phyloP scores from a whole-genome alignment of 2,329 filamentous ascomycete species.

The Penicillium sp. region DNA sequence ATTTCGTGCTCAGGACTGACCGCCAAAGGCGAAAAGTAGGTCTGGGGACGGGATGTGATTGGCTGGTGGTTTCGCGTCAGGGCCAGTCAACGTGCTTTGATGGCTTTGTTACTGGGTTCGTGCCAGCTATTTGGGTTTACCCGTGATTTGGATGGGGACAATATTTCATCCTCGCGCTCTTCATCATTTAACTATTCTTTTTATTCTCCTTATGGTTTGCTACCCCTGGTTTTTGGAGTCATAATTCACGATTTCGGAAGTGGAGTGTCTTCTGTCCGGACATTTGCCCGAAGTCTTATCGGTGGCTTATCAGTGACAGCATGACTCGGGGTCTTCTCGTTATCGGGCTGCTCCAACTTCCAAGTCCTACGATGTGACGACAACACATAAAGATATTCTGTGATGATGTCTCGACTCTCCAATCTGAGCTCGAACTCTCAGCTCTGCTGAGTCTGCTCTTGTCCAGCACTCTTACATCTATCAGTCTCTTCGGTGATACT shows the following conservation, averaged over 20 bases:
- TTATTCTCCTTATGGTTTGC: not conserved
- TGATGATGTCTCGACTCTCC: no score
- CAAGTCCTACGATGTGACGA: not conserved
- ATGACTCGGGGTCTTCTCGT: not conserved
- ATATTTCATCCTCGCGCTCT: no score
- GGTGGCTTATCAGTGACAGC: not conserved
- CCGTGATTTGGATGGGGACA: no score
- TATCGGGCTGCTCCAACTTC: no score
- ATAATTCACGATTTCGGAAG: not conserved
- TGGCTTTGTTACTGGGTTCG: no score
- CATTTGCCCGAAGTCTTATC: not conserved
- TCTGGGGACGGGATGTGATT: not conserved
- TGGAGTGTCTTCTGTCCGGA: not conserved
- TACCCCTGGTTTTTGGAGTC: not conserved
- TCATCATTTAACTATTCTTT: no score
- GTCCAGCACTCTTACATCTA: no score
- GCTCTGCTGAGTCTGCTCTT: no score
- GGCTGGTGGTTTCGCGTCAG: not conserved
- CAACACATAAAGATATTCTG: no score
- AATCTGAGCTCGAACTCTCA: no score
- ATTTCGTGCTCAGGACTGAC: not conserved
- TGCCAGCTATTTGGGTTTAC: not conserved
- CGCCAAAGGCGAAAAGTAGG: constrained; percentile 2
- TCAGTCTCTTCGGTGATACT: no score
- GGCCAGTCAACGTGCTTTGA: not conserved